Evolutionary conservation across 139 green algal species (phyloP).

Genomic region (Haematococcus lacustris): DNA sequence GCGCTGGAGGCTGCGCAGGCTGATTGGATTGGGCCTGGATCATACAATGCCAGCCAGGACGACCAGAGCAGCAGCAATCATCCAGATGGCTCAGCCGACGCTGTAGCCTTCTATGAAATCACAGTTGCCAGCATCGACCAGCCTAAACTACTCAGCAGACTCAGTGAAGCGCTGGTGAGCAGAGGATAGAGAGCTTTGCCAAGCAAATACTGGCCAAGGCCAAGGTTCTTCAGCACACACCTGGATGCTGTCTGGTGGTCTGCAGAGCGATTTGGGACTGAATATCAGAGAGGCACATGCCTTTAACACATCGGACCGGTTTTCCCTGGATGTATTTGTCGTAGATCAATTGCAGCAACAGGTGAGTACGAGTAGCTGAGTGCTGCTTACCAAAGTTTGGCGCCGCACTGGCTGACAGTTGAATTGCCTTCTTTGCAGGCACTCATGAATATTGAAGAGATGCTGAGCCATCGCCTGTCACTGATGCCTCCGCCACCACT

Average conservation of each 20-base stretch:
- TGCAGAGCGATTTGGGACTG: conserved; percentile 82
- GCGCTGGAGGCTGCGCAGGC: conserved; percentile 55
- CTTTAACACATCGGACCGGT: conserved; percentile 94
- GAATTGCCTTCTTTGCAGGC: conserved; percentile 3
- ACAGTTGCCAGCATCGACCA: conserved; percentile 85
- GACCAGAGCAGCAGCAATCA: no score
- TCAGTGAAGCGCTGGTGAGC: conserved; percentile 78
- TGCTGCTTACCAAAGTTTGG: neutral
- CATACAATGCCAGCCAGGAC: no score
- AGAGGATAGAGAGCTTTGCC: neutral
- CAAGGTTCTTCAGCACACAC: neutral
- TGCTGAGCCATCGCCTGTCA: conserved; percentile 65
- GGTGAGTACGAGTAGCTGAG: conserved; percentile 12
- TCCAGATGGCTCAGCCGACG: no score
- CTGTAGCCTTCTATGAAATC: conserved; percentile 90
- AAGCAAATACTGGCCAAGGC: neutral
- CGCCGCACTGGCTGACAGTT: neutral
- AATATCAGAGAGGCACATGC: conserved; percentile 98
- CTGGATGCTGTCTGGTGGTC: no score
- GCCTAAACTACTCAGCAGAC: conserved; percentile 82
- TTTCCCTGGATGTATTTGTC: conserved; percentile 95
- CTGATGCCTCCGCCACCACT: conserved; percentile 59
- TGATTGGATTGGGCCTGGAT: no score
- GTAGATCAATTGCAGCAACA: conserved; percentile 51
- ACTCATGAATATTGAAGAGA: conserved; percentile 53